These are phyloP conservation scores for Talinum fruticosum DNA, from an alignment of 148 eudicot species.

Conservation along the genomic window DNA sequence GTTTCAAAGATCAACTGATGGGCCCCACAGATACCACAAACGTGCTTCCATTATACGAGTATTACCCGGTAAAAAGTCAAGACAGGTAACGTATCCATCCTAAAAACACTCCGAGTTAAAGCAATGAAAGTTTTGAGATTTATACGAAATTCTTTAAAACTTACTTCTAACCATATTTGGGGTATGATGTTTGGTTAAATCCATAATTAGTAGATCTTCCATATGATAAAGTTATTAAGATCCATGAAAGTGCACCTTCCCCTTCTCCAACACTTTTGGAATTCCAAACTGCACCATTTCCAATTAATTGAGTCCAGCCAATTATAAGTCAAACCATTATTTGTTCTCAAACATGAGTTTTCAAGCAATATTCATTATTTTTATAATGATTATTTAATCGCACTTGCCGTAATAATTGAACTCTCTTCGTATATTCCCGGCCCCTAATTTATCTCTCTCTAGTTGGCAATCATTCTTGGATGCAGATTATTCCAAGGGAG, in stretches of 20 bases:
- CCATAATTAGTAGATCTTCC: not conserved
- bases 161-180: not conserved
- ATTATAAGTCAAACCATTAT: slow-evolving; percentile 7
- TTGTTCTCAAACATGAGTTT: not conserved
- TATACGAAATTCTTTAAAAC: too few relatives aligned
- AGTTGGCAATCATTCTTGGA: slow-evolving; percentile 20
- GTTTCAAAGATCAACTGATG: too few relatives aligned
- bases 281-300: not conserved
- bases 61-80: too few relatives aligned
- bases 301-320: not conserved
- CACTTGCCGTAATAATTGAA: slow-evolving; percentile 1
- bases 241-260: not conserved
- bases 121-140: too few relatives aligned
- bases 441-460: not conserved
- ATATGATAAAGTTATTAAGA: not conserved
- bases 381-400: not conserved
- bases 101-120: too few relatives aligned
- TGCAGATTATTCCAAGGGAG: slow-evolving; percentile 14
- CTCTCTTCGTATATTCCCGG: not conserved
- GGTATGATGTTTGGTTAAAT: too few relatives aligned
- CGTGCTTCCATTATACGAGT: too few relatives aligned
- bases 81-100: too few relatives aligned
- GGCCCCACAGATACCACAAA: too few relatives aligned
- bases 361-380: not conserved
- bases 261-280: slow-evolving; percentile 1